Conservation (phyloP, 208 protist species). For the Kentomonas sorsogonicus region DNA sequence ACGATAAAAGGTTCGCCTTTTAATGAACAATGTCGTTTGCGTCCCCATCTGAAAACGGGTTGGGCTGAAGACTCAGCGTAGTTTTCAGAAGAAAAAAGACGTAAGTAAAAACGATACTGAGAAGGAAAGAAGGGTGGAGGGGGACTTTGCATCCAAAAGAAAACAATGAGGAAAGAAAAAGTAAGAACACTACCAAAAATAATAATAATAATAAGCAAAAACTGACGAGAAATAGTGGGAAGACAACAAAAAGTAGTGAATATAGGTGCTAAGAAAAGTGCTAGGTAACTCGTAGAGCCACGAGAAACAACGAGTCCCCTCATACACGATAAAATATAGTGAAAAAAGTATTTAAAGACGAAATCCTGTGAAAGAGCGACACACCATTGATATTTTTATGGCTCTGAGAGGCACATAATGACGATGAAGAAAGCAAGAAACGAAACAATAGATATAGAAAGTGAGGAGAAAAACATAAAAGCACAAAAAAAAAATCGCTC, state of each 20-base stretch:
- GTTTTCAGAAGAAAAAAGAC: not conserved
- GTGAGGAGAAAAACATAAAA: not conserved
- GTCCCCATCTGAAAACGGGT: too few relatives aligned
- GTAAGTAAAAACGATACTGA: not conserved
- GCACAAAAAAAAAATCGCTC: not conserved
- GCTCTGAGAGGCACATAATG: not conserved
- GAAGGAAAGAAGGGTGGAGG: not conserved
- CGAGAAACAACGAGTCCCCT: too few relatives aligned
- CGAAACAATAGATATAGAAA: too few relatives aligned
- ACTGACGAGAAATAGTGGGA: too few relatives aligned
- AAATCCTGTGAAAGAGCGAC: too few relatives aligned
- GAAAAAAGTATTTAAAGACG: too few relatives aligned
- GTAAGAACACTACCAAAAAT: not conserved
- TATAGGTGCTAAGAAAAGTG: not conserved
- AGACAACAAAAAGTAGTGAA: not conserved
- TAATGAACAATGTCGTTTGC: too few relatives aligned
- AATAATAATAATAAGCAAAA: constrained; percentile 31
- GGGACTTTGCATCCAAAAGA: not conserved
- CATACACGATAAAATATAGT: too few relatives aligned
- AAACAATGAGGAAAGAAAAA: not conserved
- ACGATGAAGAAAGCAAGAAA: not conserved
- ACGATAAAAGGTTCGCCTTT: too few relatives aligned
- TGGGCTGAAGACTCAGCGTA: too few relatives aligned
- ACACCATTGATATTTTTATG: too few relatives aligned
- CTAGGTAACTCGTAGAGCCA: too few relatives aligned